Evolutionary conservation across 2,329 filamentous ascomycete species (phyloP).

Genomic region (Monosporascus cannonballus): DNA sequence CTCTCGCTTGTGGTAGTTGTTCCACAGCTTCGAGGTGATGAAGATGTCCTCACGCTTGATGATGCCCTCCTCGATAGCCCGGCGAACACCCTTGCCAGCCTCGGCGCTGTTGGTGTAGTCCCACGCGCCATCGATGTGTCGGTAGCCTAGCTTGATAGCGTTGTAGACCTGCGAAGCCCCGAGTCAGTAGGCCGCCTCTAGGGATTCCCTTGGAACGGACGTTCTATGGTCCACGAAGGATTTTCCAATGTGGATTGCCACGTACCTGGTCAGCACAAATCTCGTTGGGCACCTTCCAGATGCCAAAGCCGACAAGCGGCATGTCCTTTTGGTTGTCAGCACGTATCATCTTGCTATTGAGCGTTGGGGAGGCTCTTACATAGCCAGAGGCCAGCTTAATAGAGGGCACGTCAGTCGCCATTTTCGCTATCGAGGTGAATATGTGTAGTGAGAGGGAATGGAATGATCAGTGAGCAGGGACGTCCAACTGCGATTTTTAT

Average conservation of each 20-base stretch:
- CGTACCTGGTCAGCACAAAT: conserved; percentile 34
- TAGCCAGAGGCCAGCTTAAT: conserved; percentile 31
- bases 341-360: background rate
- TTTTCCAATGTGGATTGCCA: conserved; percentile 43
- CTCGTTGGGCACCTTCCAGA: conserved; percentile 33
- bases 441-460: background rate
- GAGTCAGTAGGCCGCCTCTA: conserved; percentile 29
- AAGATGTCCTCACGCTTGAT: conserved; percentile 60
- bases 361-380: conserved; percentile 15
- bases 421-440: conserved; percentile 4
- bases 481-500: too few species aligned
- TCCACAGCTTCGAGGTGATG: conserved; percentile 63
- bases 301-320: conserved; percentile 34
- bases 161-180: conserved; percentile 51
- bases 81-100: conserved; percentile 58
- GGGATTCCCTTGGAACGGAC: background rate
- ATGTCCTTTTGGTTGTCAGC: conserved; percentile 25
- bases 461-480: background rate
- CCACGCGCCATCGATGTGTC: conserved; percentile 46
- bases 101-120: conserved; percentile 61
- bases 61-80: conserved; percentile 48
- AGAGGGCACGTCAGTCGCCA: conserved; percentile 20
- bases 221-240: background rate
- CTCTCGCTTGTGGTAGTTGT: conserved; percentile 54
- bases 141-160: conserved; percentile 47